These are phyloP conservation scores for Bocquillonia castaneifolia DNA, from an alignment of 441 rosid species.

Conservation along the genomic window DNA sequence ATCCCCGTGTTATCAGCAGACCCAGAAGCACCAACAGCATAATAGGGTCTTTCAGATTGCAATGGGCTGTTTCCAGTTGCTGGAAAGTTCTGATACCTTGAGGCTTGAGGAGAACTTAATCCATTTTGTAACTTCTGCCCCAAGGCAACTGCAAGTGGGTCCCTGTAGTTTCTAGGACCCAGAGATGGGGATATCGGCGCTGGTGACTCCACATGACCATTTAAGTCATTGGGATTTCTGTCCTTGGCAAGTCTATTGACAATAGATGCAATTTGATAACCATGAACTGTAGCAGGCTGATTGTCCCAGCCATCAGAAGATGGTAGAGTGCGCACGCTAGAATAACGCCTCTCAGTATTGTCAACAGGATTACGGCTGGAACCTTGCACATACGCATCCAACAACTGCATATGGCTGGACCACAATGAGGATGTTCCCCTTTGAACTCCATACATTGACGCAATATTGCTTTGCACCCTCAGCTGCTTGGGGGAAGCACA, in stretches of 20 bases:
- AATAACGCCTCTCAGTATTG: conserved; percentile 55
- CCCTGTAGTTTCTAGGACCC: conserved; percentile 48
- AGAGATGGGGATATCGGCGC: conserved; percentile 41
- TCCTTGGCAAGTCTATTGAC: conserved; percentile 52
- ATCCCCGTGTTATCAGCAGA: conserved; percentile 35
- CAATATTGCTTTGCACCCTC: conserved; percentile 48
- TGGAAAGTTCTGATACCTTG: conserved; percentile 55
- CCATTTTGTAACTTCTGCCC: conserved; percentile 65
- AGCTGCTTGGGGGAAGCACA: conserved; percentile 56
- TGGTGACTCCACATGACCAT: conserved; percentile 53
- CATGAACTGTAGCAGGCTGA: conserved; percentile 85
- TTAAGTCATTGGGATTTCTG: conserved; percentile 42
- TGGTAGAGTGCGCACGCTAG: conserved; percentile 54
- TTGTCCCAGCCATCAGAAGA: conserved; percentile 55
- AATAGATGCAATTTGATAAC: conserved; percentile 62
- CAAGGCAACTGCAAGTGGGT: conserved; percentile 41
- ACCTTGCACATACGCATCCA: conserved; percentile 52
- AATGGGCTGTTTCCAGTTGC: conserved; percentile 48
- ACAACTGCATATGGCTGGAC: conserved; percentile 51
- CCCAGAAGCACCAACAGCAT: conserved; percentile 42
- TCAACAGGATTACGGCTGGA: conserved; percentile 39
- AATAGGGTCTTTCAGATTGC: conserved; percentile 48
- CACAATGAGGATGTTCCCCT: conserved; percentile 50
- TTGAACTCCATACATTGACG: conserved; percentile 55
- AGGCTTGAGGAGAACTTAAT: conserved; percentile 43